Percentiles rank a stretch among this genome's conserved stretches.
These are phyloP conservation scores for Yarrowia keelungensis DNA, from an alignment of 805 yeast species.

Conservation along the genomic window DNA sequence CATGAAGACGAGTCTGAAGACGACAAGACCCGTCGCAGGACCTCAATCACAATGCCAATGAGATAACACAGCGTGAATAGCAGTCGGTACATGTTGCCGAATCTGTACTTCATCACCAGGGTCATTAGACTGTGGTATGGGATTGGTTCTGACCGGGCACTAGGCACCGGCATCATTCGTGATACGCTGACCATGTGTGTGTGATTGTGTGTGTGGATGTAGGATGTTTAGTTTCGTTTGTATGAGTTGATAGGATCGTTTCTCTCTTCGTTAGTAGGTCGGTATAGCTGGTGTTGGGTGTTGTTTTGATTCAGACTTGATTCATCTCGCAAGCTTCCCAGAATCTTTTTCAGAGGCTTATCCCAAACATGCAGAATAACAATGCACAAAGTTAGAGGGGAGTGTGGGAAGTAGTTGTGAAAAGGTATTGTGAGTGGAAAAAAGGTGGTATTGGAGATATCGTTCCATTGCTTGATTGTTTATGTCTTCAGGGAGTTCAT, in stretches of 20 bases:
- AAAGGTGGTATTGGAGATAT: too few relatives aligned
- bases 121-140: constrained; percentile 28
- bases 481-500: too few relatives aligned
- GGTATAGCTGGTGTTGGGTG: neutral
- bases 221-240: neutral
- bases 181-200: constrained; percentile 33
- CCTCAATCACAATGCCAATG: constrained; percentile 16
- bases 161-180: constrained; percentile 38
- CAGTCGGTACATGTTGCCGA: constrained; percentile 34
- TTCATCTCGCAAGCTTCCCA: constrained; percentile 19
- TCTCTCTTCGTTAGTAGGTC: neutral
- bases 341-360: constrained; percentile 27
- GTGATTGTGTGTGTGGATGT: neutral
- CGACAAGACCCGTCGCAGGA: neutral
- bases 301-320: neutral
- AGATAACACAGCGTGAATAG: constrained; percentile 21
- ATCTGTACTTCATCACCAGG: constrained; percentile 28
- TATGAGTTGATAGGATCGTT: neutral
- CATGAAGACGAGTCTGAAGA: constrained; percentile 15
- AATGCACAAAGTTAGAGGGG: neutral
- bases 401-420: too few relatives aligned
- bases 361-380: constrained; percentile 8
- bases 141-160: constrained; percentile 28
- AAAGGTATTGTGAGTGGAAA: too few relatives aligned
- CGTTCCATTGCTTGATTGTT: too few relatives aligned